Evolutionary conservation across 2,329 filamentous ascomycete species (phyloP), one percentile per base, ranked within the genome.

Genomic region (Talaromyces sp.): DNA sequence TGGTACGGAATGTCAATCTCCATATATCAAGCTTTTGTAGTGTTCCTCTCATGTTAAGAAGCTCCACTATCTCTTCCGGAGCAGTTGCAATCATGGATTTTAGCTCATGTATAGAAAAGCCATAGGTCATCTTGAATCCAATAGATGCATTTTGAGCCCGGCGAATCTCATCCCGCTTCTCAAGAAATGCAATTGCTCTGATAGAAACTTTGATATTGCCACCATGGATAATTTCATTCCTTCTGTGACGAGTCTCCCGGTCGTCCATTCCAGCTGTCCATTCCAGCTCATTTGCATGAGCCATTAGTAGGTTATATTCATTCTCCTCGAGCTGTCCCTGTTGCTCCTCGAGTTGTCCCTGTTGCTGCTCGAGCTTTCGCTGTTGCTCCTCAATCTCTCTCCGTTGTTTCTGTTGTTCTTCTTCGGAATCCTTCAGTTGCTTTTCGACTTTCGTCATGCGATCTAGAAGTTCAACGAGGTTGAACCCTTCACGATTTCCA

Each of bases 251-350:
- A 15, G 31, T 13, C 28, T 36, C 11, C 48, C 2, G 0, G 17
- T 22, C 48, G 33, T 17, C 1, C 11, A 13, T n/a, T 36, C 31
- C 31, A 37, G 11, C 48, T 28, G 19, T 37, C 31, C 31, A 22
- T 36, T 52, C 50, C 21, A 52, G 50, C 22, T 37, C 35, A 37
- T 37, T 52, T 52, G 50, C 35, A 37, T 48, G 13, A 48, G 22
- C 45, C 25, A 15, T 10, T 17, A 48, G 22, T 19, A 48, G 43
- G 11, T 10, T 9, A 10, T 48, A 31, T 8, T 48, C 45, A n/a
- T 33, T 48, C 45, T 48, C 45, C 5, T 33, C 15, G n/a, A n/a
- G n/a, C n/a, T n/a, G n/a, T 48, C 17, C 11, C 8, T 17, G n/a
- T 28, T 33, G 10, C 25, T 28, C 43, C 43, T 48, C n/a, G n/a